These are phyloP conservation scores for Fusarium sp. DNA, from an alignment of 2,329 filamentous ascomycete species.

Conservation along the genomic window DNA sequence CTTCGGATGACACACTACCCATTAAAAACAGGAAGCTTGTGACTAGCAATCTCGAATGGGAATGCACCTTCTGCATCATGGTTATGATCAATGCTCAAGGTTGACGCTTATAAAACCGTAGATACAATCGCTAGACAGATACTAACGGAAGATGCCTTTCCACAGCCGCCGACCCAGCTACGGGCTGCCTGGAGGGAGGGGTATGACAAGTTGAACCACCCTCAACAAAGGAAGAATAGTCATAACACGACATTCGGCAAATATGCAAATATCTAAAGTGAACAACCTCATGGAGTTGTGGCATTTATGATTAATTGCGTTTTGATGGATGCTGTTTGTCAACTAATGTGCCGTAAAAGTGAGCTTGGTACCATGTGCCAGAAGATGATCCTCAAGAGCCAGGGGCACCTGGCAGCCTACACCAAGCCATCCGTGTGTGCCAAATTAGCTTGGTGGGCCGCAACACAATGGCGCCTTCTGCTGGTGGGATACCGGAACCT, in stretches of 20 bases:
- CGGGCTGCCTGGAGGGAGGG: neutral
- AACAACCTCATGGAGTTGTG: neutral
- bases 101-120: neutral
- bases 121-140: constrained; percentile 9
- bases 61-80: neutral
- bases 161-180: neutral
- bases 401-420: constrained; percentile 40
- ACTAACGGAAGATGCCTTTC: constrained; percentile 24
- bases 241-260: neutral
- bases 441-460: constrained; percentile 39
- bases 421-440: constrained; percentile 48
- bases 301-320: neutral
- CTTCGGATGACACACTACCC: constrained; percentile 32
- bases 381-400: constrained; percentile 35
- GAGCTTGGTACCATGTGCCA: constrained; percentile 42
- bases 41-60: constrained; percentile 15
- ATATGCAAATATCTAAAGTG: neutral
- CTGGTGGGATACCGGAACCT: constrained; percentile 32
- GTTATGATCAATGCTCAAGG: neutral
- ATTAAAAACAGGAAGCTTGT: constrained; percentile 12
- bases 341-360: constrained; percentile 21
- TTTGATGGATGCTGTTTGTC: neutral
- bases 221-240: neutral
- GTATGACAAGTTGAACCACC: constrained; percentile 30
- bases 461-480: constrained; percentile 37